These are phyloP conservation scores for Monosporascus sp. DNA, from an alignment of 2,329 filamentous ascomycete species.

Conservation along the genomic window DNA sequence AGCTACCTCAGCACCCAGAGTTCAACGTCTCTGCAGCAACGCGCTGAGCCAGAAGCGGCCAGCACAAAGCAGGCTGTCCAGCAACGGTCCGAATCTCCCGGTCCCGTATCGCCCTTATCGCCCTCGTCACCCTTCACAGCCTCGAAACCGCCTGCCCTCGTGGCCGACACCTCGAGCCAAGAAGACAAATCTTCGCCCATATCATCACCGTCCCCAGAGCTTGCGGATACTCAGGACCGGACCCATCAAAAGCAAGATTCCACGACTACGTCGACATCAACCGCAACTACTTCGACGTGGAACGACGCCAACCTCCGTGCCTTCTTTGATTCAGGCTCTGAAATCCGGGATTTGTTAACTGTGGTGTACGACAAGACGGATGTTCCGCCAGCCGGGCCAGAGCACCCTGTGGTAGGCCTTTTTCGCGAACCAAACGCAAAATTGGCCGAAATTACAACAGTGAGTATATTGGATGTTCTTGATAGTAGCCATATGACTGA, in stretches of 20 bases:
- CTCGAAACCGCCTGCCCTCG: conserved; percentile 59
- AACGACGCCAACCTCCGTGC: conserved; percentile 79
- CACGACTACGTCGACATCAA: conserved; percentile 49
- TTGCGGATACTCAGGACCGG: conserved; percentile 44
- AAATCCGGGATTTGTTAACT: conserved; percentile 83
- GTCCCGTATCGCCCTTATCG: conserved; percentile 60
- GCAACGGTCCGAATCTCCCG: conserved; percentile 62
- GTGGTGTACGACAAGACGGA: conserved; percentile 92
- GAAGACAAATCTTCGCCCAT: conserved; percentile 58
- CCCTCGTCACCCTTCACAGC: conserved; percentile 51
- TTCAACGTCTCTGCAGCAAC: conserved; percentile 22
- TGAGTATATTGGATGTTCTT: conserved; percentile 33
- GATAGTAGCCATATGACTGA: conserved; percentile 14
- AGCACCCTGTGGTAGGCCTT: conserved; percentile 78
- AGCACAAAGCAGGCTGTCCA: conserved; percentile 22
- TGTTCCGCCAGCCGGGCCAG: conserved; percentile 69
- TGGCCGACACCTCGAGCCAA: conserved; percentile 66
- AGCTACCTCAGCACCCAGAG: conserved; percentile 31
- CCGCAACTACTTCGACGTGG: conserved; percentile 64
- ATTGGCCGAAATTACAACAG: conserved; percentile 77
- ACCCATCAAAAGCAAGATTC: conserved; percentile 41
- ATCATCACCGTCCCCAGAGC: conserved; percentile 61
- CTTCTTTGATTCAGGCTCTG: conserved; percentile 85
- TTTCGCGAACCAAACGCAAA: conserved; percentile 85
- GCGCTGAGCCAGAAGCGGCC: conserved; percentile 27